Evolutionary conservation across 2,329 filamentous ascomycete genomes (phyloP).

Genomic region (Fusarium hainanense): DNA sequence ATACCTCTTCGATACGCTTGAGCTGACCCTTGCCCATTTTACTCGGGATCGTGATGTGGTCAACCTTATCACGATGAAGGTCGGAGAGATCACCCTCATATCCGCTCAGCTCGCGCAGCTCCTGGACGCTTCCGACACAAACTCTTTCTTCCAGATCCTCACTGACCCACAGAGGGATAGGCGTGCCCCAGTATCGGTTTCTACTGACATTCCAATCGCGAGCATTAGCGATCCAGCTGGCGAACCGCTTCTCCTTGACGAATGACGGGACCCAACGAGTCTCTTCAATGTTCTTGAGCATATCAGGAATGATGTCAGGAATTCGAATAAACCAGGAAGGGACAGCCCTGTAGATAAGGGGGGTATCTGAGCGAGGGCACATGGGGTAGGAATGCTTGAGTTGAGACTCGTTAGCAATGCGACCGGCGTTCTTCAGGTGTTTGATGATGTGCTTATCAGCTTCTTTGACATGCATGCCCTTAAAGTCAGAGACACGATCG

Average conservation of each 20-base stretch:
- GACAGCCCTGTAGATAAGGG: constrained; percentile 90
- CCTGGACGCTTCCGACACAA: constrained; percentile 85
- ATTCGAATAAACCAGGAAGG: constrained; percentile 97
- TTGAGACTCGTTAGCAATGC: constrained; percentile 86
- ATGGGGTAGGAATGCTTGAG: constrained; percentile 92
- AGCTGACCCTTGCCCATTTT: constrained; percentile 87
- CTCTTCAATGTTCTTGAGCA: constrained; percentile 89
- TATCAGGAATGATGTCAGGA: constrained; percentile 81
- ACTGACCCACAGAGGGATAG: constrained; percentile 90
- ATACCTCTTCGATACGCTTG: constrained; percentile 85
- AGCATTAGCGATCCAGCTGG: constrained; percentile 90
- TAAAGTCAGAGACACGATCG: constrained; percentile 80
- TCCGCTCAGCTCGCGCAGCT: constrained; percentile 88
- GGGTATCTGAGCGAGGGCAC: constrained; percentile 95
- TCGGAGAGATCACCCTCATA: constrained; percentile 85
- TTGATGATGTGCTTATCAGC: constrained; percentile 96
- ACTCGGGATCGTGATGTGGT: constrained; percentile 93
- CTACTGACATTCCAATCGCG: constrained; percentile 96
- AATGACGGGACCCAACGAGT: constrained; percentile 93
- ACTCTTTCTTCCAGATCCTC: constrained; percentile 89
- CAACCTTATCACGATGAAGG: constrained; percentile 91
- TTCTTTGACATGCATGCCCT: constrained; percentile 87
- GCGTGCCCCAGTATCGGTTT: constrained; percentile 96
- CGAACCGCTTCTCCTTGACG: constrained; percentile 91
- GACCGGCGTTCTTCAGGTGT: constrained; percentile 79